Base-by-base conservation (phyloP, 139 green algal genomes). In the Chlamydomonas urium region DNA sequence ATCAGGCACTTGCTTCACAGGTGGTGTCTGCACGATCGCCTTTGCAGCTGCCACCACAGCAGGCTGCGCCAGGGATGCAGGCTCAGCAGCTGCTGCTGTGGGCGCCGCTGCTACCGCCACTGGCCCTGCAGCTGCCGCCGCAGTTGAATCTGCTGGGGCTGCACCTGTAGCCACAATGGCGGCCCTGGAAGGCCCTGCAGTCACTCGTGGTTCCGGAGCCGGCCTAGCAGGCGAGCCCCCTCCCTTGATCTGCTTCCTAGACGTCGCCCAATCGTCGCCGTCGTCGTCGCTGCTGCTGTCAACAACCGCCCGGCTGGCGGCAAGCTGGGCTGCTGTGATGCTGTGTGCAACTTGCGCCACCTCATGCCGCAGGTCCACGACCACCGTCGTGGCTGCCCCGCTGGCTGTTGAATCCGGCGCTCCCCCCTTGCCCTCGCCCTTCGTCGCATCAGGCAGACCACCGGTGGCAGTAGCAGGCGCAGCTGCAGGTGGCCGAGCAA, bases 241-340 rank as follows among this genome's bases (percentile, higher is more conserved):
- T 63, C n/a, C n/a, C n/a, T 63, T 63, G 53, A 63, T 63, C 24
- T 32, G 24, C 53, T 63, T 63, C 53, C 53, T 63, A 21, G 21
- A 17, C 53, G 21, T 31, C 10, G 29, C 17, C 53, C 53, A 63
- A 21, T 17, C 6, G 6, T 63, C 53, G 26, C 29, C 53, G 10
- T 63, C 53, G 26, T 63, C 53, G 26, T 63, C 53, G 26, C 26
- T 33, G 26, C 29, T 21, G n/a, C 26, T 33, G 24, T 21, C 10
- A 6, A 10, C 53, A 14, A 10, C 53, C 26, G 53, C 26, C 10
- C 6, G 6, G 53, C 6, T 21, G n/a, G 24, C 10, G 29, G 26
- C 53, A 63, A 21, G 17, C 10, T 14, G 17, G 29, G 26, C 53
- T 34, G 53, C 53, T 14, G 8, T n/a, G n/a, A n/a, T n/a, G n/a